Base-by-base conservation (phyloP, 495 filamentous ascomycete species). In the Aspergillus nanangensis region DNA sequence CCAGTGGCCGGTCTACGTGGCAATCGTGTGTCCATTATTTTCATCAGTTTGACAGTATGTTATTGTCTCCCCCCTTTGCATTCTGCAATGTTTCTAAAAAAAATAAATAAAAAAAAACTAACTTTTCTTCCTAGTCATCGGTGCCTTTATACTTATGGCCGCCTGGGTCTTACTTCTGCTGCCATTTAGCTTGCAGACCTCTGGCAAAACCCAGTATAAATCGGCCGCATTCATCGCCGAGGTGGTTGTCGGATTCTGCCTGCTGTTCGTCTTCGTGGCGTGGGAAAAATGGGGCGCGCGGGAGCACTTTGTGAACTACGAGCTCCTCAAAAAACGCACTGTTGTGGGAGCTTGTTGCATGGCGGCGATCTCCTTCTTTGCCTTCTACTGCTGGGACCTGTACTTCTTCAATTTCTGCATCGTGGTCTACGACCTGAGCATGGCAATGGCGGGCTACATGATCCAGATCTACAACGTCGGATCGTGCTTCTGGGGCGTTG, bases 401-500 rank as follows among this genome's bases (percentile, higher is more conserved):
- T 84, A 80, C 62, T 86, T 84, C 67, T 69, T 63, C 47, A 81
- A 79, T 23, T 88, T 82, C 66, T 67, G 88, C 4, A 81, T 86
- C 63, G 82, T 87, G n/a, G 87, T 90, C 38, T 77, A 82, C 60
- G 60, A 71, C 35, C 72, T 88, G 4, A 67, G 51, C 53, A 50
- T 83, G 41, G 68, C 66, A 3, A 46, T 82, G 25, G 71, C 84
- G 1, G 77, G 76, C 10, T 90, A 88, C 59, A 72, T 91, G 47
- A 44, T 58, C 18, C 76, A 84, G 48, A 85, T 80, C 56, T 91
- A 87, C 71, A 80, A 68, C 60, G 69, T 90, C 34, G 84, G 83
- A 8, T 81, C 84, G 14, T 84, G 79, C 61, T 70, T 87, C 55
- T 80, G 70, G 66, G 68, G 72, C 18, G 61, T 83, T 33, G 37